These are phyloP conservation scores for Echium plantagineum DNA, from an alignment of 257 asterid species.

Conservation along the genomic window DNA sequence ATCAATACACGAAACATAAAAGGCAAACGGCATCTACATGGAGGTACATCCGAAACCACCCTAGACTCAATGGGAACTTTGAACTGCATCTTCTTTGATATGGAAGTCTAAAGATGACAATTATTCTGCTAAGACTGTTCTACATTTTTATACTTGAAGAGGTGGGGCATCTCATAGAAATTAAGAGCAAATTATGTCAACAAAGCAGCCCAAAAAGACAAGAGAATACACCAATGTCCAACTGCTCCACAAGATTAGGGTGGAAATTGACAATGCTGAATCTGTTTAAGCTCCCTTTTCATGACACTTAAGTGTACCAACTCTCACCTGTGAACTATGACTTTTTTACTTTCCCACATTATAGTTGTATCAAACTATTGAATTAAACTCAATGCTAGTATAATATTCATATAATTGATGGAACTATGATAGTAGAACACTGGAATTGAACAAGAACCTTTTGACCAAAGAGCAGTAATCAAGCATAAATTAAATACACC, in stretches of 20 bases:
- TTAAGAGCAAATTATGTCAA: slow-evolving; percentile 10
- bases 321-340: slow-evolving; percentile 56
- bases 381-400: background rate
- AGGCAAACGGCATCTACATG: slow-evolving; percentile 29
- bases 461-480: background rate
- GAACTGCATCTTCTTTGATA: background rate
- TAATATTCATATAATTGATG: background rate
- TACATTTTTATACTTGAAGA: background rate
- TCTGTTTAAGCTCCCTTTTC: slow-evolving; percentile 22
- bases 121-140: background rate
- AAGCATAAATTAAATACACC: background rate
- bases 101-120: background rate
- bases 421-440: background rate
- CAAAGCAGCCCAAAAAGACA: slow-evolving; percentile 14
- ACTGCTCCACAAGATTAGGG: slow-evolving; percentile 46
- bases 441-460: background rate
- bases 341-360: slow-evolving; percentile 19
- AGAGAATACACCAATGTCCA: slow-evolving; percentile 21
- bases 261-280: slow-evolving; percentile 30
- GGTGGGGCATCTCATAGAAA: slow-evolving; percentile 8
- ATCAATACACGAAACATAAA: slow-evolving; percentile 33
- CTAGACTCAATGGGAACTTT: slow-evolving; percentile 31
- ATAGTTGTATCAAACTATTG: background rate
- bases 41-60: slow-evolving; percentile 8
- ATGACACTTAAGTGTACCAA: slow-evolving; percentile 46